A percentile compares a stretch with the other conserved stretches of the same genome.
phyloP scores from a whole-genome alignment of 169 alveolate genomes.

The Babesia divergens region DNA sequence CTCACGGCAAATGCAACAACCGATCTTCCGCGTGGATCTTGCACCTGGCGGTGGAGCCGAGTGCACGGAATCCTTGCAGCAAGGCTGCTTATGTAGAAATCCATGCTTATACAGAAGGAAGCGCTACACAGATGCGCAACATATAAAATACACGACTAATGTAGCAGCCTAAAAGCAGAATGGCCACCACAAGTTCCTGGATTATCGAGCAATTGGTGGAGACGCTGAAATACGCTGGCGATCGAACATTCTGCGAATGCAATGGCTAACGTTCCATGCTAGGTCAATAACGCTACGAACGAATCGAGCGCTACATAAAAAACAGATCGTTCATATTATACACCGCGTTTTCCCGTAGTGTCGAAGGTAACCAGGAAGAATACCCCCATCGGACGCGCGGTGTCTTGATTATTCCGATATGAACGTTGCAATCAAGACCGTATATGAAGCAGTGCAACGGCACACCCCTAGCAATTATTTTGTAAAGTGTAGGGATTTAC shows the following conservation, averaged over 20 bases:
- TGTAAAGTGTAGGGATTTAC: too few species aligned
- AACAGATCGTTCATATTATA: background rate
- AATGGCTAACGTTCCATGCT: background rate
- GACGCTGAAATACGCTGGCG: too few species aligned
- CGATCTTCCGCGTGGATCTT: slow-evolving; percentile 53
- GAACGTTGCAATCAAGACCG: too few species aligned
- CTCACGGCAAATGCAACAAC: slow-evolving; percentile 28
- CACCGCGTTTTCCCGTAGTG: background rate
- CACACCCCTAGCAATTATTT: too few species aligned
- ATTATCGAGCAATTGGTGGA: too few species aligned
- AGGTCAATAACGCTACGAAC: background rate
- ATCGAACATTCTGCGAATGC: background rate
- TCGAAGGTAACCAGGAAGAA: background rate
- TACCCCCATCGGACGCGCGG: background rate
- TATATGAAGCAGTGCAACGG: too few species aligned
- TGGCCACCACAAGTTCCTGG: too few species aligned
- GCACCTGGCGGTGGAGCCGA: slow-evolving; percentile 42
- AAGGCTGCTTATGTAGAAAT: slow-evolving; percentile 29
- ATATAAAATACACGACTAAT: too few species aligned
- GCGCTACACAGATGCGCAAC: too few species aligned
- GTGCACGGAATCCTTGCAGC: slow-evolving; percentile 59
- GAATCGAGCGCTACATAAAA: background rate
- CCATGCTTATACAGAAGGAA: too few species aligned
- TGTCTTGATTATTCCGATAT: too few species aligned
- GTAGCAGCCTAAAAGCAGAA: too few species aligned